phyloP scores from a whole-genome alignment of 441 rosid species.

The Populus tomentosa region DNA sequence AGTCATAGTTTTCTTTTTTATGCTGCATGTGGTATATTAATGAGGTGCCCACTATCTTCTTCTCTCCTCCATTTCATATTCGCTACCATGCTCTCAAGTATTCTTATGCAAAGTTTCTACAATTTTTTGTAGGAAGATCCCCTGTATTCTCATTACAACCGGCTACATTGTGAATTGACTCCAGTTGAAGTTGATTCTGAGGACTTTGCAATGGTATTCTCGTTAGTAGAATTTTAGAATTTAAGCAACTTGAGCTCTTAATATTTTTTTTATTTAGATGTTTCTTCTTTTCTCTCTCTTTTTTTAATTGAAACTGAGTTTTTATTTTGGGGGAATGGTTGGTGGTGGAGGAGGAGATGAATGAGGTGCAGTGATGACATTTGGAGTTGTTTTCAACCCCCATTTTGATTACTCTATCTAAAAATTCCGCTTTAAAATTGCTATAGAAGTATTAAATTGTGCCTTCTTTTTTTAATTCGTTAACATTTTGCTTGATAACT shows the following conservation, averaged over 20 bases:
- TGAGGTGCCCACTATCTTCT: not conserved
- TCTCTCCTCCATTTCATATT: not conserved
- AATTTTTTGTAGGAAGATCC: conserved; percentile 65
- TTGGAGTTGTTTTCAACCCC: not conserved
- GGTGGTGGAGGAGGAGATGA: not conserved
- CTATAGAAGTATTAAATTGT: not conserved
- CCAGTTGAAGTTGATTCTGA: conserved; percentile 60
- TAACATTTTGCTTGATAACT: conserved; percentile 4
- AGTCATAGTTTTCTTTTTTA: not conserved
- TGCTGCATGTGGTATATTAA: not conserved
- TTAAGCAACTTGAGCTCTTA: not conserved
- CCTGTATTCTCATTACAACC: conserved; percentile 52
- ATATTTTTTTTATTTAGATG: not conserved
- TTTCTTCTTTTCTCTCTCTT: not conserved
- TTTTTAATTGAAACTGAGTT: too few species aligned
- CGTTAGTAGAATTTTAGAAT: not conserved
- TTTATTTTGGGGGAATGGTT: not conserved
- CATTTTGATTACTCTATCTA: not conserved
- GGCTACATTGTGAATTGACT: conserved; percentile 60
- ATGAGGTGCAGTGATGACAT: not conserved
- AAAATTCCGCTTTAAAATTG: not conserved
- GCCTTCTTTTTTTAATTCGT: not conserved
- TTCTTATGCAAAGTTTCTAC: conserved; percentile 6
- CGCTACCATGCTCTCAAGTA: not conserved
- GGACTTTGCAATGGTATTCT: conserved; percentile 65